Conservation (phyloP, 108 stramenopile species). For the Nitzschia sp. region DNA sequence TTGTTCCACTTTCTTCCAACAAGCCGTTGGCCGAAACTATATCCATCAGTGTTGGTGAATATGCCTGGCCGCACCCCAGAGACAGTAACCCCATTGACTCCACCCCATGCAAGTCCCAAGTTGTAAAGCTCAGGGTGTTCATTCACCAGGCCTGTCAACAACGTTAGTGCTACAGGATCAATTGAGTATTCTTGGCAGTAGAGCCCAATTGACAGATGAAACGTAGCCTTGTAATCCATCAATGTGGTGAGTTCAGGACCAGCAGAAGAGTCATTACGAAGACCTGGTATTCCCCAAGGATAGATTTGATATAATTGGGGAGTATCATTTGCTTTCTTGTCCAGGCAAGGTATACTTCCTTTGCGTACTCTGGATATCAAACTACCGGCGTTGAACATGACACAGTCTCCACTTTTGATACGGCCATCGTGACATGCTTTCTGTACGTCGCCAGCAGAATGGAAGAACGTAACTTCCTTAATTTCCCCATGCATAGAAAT, state of each 20-base stretch:
- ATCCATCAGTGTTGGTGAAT: constrained; percentile 80
- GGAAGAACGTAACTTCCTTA: constrained; percentile 74
- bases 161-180: constrained; percentile 67
- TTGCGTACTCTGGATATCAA: constrained; percentile 34
- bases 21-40: constrained; percentile 61
- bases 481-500: constrained; percentile 39
- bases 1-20: constrained; percentile 27
- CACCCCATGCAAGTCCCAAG: constrained; percentile 83
- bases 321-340: not conserved
- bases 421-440: constrained; percentile 66
- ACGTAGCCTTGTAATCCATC: constrained; percentile 62
- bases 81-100: constrained; percentile 80
- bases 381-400: constrained; percentile 86
- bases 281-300: constrained; percentile 36
- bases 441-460: constrained; percentile 83
- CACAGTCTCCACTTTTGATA: constrained; percentile 64
- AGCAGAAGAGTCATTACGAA: constrained; percentile 22
- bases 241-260: constrained; percentile 41
- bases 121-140: constrained; percentile 61
- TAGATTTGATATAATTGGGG: constrained; percentile 63
- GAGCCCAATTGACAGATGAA: constrained; percentile 68
- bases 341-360: constrained; percentile 11
- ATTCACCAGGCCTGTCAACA: constrained; percentile 72
- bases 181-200: constrained; percentile 87
- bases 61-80: constrained; percentile 76